Evolutionary conservation across 2,329 filamentous ascomycete genomes (phyloP), one percentile per base, ranked within the genome.

Genomic region (Akanthomyces uredinophilus): DNA sequence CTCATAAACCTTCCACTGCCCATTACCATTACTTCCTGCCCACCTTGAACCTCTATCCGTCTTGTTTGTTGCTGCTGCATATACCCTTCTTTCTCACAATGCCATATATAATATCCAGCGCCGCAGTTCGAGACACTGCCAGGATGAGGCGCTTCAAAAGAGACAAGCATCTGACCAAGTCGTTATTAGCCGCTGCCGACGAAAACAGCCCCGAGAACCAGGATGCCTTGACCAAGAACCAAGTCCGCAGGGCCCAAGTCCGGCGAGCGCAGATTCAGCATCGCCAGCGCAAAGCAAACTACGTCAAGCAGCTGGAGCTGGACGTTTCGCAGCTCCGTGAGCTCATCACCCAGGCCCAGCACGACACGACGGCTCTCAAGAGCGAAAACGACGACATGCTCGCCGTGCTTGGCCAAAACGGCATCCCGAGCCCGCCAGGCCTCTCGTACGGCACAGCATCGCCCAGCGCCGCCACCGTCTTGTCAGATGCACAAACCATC

Each of bases 211-310:
- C 62, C 3, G 63, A 66, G 35, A 61, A 65, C 16, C 55, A 65
- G 8, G 65, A 71, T 66, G 74, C 77, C 50, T 65, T 68, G 1
- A 43, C 54, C 59, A 82, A 81, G 69, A 73, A 78, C 24, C 75
- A 79, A 67, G 64, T 74, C 18, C 78, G 82, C 5, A 77, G 82
- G 0, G 77, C 78, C 3, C 82, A 85, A 65, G 82, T 85, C 57
- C 73, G 81, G 3, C 77, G 75, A 24, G 82, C 82, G 2, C 82
- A 85, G 74, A 77, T 79, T 43, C 78, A 83, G 68, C 82, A 85
- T 66, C 81, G 82, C 18, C 78, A 82, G 69, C 80, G 82, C 67
- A 84, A 84, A 67, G 81, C 79, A 56, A 79, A 83, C 68, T 83
- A 85, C 68, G 76, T 81, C 65, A 79, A 78, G 67, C 74, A 83